Conservation (phyloP, 2,329 filamentous ascomycete species). For the Periconia sp. region DNA sequence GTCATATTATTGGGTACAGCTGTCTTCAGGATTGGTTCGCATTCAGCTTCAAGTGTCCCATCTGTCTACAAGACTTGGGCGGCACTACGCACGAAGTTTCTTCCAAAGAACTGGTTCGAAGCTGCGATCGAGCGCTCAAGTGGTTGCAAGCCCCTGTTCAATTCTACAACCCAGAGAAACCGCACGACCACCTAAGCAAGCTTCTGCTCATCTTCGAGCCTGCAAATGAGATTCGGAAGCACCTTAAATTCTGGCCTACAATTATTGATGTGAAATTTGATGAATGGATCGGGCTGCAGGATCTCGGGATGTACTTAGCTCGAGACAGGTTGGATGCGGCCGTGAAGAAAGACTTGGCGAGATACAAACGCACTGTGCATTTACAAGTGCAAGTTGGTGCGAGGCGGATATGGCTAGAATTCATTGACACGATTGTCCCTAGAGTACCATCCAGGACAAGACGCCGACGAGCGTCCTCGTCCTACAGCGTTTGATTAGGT, state of each 20-base stretch:
- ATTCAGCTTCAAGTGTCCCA: slow-evolving; percentile 2
- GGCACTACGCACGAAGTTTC: neutral
- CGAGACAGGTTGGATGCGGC: slow-evolving; percentile 11
- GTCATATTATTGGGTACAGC: slow-evolving; percentile 10
- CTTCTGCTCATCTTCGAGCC: slow-evolving; percentile 6
- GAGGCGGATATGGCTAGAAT: slow-evolving; percentile 1
- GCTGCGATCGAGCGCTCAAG: slow-evolving; percentile 5
- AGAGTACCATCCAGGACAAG: no score
- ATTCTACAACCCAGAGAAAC: neutral
- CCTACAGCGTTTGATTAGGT: no score
- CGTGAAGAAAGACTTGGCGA: neutral
- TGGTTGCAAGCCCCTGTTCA: neutral
- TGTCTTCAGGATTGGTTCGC: slow-evolving; percentile 3
- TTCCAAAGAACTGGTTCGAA: slow-evolving; percentile 2
- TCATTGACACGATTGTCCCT: neutral
- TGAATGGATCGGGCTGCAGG: neutral
- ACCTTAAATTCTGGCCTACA: neutral
- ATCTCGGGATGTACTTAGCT: slow-evolving; percentile 4
- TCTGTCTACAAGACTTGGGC: slow-evolving; percentile 1
- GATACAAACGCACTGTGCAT: slow-evolving; percentile 1
- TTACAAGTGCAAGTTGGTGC: slow-evolving; percentile 4
- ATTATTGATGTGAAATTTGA: neutral
- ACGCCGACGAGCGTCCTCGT: no score
- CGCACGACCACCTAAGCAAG: slow-evolving; percentile 6
- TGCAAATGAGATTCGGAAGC: slow-evolving; percentile 5